Evolutionary conservation across 1,284 basidiomycete genomes (phyloP), one percentile per base, ranked within the genome.

Genomic region (Taiwanofungus camphoratus): DNA sequence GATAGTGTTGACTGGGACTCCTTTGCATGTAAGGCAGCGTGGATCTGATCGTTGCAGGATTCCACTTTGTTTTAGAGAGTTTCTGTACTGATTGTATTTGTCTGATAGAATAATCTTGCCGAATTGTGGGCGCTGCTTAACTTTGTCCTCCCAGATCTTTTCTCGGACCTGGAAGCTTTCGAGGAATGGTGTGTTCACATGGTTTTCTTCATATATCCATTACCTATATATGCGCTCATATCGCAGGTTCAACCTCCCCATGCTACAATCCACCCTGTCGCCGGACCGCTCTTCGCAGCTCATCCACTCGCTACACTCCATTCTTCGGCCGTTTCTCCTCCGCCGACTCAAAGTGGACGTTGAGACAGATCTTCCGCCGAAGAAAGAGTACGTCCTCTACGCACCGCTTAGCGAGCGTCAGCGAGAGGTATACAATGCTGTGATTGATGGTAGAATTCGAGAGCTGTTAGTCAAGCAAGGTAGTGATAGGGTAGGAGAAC

Each of bases 91-190:
- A 29, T 23, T 12, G 36, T n/a, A 16, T 12, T 3, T 4, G 23
- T 42, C 30, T 5, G 18, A 11, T 34, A 67, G 87, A 98, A 99
- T 65, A 97, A 97, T 58, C 74, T 99, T 2, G 75, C 83, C 8
- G 94, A 99, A 62, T 71, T 99, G 2, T 98, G 93, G 93, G 87
- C 91, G 1, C 71, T 98, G 5, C 79, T 99, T 33, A 96, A 97
- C 61, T 99, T 97, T 56, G 88, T 96, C 48, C 73, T 95, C 2
- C 92, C 92, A 0, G 85, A 91, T 55, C 84, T 98, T 46, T 99
- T 99, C 62, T 79, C 86, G 48, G 90, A 97, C 55, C 69, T 95
- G 19, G 83, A 90, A 45, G 79, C 86, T 0, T 97, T 96, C 68
- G 90, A 95, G 65, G 79, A 91, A 60, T 93, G 91, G 92, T 91